phyloP scores from a whole-genome alignment of 2,329 filamentous ascomycete species.

The Trichoderma asperellum region DNA sequence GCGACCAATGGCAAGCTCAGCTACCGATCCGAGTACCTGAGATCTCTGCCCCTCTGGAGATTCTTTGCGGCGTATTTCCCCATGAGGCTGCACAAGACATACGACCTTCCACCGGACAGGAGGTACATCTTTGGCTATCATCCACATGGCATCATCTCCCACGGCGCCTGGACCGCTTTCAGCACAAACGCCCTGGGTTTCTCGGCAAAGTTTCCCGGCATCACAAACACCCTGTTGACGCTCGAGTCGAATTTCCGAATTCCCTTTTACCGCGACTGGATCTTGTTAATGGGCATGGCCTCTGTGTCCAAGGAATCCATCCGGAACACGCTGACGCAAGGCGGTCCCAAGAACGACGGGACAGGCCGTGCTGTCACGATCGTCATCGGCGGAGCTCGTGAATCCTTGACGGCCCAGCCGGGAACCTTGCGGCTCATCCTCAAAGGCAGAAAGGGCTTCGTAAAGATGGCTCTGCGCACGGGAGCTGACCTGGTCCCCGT shows the following conservation, averaged over 20 bases:
- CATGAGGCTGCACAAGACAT: constrained; percentile 81
- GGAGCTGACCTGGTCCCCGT: constrained; percentile 95
- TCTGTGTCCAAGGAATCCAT: constrained; percentile 92
- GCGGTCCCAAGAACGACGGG: constrained; percentile 76
- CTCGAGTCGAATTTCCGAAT: constrained; percentile 96
- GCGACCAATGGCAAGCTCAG: constrained; percentile 74
- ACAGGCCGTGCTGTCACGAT: constrained; percentile 97
- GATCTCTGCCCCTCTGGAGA: constrained; percentile 77
- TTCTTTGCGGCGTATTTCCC: constrained; percentile 94
- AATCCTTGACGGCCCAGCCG: constrained; percentile 87
- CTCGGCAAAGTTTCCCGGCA: constrained; percentile 84
- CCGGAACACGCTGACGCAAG: constrained; percentile 81
- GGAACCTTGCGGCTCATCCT: constrained; percentile 77
- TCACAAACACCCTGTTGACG: constrained; percentile 90
- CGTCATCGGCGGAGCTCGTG: constrained; percentile 88
- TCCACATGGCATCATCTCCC: constrained; percentile 95
- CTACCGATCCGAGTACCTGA: constrained; percentile 74
- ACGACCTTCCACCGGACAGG: constrained; percentile 74
- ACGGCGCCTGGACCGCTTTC: constrained; percentile 93
- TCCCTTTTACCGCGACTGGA: constrained; percentile 91
- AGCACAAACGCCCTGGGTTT: constrained; percentile 89
- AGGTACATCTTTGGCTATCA: constrained; percentile 99
- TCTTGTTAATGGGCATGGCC: constrained; percentile 82
- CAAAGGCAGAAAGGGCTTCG: constrained; percentile 83
- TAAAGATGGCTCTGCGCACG: constrained; percentile 88